Evolutionary conservation across 225 moss, liverwort and hornwort species (phyloP).

Genomic region (Polytrichum formosum): DNA sequence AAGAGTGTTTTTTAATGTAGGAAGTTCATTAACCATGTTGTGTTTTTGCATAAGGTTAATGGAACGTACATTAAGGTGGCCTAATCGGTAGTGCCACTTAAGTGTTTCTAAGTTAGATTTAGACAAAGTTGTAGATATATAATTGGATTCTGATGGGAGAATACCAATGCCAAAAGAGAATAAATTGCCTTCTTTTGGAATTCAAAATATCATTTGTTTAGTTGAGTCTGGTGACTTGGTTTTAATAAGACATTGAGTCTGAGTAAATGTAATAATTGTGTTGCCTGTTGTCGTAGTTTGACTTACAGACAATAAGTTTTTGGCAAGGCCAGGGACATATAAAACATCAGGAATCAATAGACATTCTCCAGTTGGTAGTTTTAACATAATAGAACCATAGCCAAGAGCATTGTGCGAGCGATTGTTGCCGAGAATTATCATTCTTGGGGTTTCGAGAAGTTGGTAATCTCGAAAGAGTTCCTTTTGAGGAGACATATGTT

Average conservation of each 20-base stretch:
- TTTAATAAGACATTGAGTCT: background rate
- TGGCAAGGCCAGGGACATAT: background rate
- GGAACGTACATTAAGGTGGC: background rate
- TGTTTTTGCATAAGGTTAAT: too few relatives aligned
- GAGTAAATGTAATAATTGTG: background rate
- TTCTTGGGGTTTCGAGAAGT: background rate
- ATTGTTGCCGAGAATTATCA: background rate
- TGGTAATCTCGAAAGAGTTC: background rate
- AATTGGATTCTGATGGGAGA: background rate
- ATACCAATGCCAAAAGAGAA: slow-evolving; percentile 5
- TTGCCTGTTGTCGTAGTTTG: background rate
- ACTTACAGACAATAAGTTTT: background rate
- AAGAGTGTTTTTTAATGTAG: background rate
- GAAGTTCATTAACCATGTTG: background rate
- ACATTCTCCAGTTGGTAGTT: background rate
- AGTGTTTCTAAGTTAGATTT: background rate
- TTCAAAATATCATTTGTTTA: background rate
- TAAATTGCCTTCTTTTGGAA: background rate
- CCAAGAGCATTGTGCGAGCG: background rate
- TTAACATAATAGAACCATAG: background rate
- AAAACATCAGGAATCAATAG: background rate
- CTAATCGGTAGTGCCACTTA: background rate
- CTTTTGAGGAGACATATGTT: background rate
- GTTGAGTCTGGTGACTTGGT: background rate
- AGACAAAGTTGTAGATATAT: background rate